A percentile compares a stretch with the other conserved stretches of the same genome.
These are phyloP conservation scores for Aspergillus incahuasiensis DNA, from an alignment of 495 filamentous ascomycete species.

Conservation along the genomic window DNA sequence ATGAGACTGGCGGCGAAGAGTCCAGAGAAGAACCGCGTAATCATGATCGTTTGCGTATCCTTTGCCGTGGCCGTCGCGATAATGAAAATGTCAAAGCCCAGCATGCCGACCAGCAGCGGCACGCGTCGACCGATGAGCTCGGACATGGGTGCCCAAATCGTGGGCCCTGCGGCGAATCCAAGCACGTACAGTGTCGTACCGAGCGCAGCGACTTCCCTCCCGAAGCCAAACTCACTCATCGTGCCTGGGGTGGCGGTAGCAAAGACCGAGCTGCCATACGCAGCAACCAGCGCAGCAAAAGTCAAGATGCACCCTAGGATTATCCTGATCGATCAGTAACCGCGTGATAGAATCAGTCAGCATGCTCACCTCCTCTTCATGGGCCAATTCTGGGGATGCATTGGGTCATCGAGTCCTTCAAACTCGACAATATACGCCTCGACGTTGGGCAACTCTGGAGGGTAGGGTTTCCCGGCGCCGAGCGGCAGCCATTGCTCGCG, in stretches of 20 bases:
- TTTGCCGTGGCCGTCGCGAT: constrained; percentile 51
- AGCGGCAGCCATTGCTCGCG: constrained; percentile 28
- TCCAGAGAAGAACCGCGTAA: constrained; percentile 45
- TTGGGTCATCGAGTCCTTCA: constrained; percentile 44
- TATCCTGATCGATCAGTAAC: constrained; percentile 2
- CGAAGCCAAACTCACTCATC: constrained; percentile 41
- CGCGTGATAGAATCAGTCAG: constrained; percentile 9
- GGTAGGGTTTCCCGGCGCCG: constrained; percentile 36
- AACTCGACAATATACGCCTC: constrained; percentile 54
- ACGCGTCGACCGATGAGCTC: constrained; percentile 63
- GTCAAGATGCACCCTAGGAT: constrained; percentile 15
- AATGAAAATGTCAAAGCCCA: constrained; percentile 47
- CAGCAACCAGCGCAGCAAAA: constrained; percentile 42
- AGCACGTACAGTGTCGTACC: constrained; percentile 51
- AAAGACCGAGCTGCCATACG: constrained; percentile 50
- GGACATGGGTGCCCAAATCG: constrained; percentile 61
- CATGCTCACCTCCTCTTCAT: constrained; percentile 19
- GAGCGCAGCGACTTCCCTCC: constrained; percentile 43
- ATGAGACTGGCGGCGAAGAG: constrained; percentile 46
- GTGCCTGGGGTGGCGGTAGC: constrained; percentile 39
- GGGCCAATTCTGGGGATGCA: constrained; percentile 48
- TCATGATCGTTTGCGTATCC: constrained; percentile 51
- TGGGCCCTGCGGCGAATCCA: constrained; percentile 47
- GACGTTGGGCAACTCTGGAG: constrained; percentile 37
- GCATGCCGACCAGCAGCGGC: constrained; percentile 46